Base-by-base conservation (phyloP, 805 yeast genomes). In the Candida sakaeoensis region DNA sequence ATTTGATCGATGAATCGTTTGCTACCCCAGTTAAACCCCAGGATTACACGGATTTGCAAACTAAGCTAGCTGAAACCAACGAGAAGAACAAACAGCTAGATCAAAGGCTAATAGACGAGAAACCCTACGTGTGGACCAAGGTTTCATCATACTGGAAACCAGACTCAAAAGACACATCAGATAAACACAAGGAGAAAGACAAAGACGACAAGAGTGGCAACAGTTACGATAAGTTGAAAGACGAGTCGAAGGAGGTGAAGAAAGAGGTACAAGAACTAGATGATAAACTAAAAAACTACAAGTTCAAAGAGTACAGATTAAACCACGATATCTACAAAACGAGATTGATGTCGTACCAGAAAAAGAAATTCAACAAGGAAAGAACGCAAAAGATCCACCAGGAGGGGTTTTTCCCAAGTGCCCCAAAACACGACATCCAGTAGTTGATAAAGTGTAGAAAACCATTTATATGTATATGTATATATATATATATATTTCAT, bases 1-100 rank as follows among this genome's bases (percentile, higher is more conserved):
- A 78, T 54, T 53, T 77, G 34, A 51, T 51, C 18, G 82, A 78
- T 50, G 57, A 51, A 9, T 58, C 63, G 12, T 79, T 77, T 51
- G 79, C 79, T 12, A 51, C 51, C 2, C 58, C 66, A 0, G 39
- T 59, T 2, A 64, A 65, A 33, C 57, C 64, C 9, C 62, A 66
- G 4, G 65, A 58, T 7, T 72, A 65, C 51, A 35, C 49, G 31
- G 51, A 47, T 39, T 47, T 66, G 24, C n/a, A 29, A 8, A 32
- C 18, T 5, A 40, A 50, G 33, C 34, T 51, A 37, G 44, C 60
- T 36, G 51, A 48, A 7, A 39, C 60, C 22, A 53, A 51, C 23
- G 30, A 31, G 4, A 47, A 56, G 21, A 24, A 58, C 2, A 48
- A 43, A 1, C 53, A 46, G 9, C 45, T 65, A 9, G 47, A 50